A percentile compares a stretch with the other conserved stretches of the same genome.
Evolutionary conservation across 306 rosid genomes (phyloP).

Genomic region (Prunus davidiana): DNA sequence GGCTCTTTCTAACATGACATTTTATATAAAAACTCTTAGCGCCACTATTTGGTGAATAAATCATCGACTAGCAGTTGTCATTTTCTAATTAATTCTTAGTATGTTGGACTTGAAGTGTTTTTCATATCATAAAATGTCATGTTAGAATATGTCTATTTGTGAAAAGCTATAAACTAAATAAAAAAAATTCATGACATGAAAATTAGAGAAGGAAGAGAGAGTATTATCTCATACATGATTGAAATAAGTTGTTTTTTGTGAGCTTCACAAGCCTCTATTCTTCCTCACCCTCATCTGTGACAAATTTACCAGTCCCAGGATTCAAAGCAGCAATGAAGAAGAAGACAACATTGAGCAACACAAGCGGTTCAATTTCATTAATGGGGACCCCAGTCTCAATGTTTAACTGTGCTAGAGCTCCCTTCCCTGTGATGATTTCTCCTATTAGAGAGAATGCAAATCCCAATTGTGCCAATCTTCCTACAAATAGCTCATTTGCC

Average conservation of each 20-base stretch:
- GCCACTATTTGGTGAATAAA: too few relatives aligned
- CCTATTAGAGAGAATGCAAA: conserved; percentile 90
- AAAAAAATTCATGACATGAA: background rate
- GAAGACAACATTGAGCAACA: conserved; percentile 78
- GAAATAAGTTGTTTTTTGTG: background rate
- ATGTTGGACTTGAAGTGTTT: too few relatives aligned
- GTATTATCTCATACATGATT: conserved; percentile 13
- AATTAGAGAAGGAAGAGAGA: background rate
- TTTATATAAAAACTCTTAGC: too few relatives aligned
- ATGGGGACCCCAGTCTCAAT: conserved; percentile 94
- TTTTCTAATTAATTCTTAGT: too few relatives aligned
- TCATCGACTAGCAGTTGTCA: too few relatives aligned
- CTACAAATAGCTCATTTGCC: conserved; percentile 88
- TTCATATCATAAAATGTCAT: too few relatives aligned
- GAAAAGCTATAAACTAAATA: too few relatives aligned
- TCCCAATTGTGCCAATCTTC: conserved; percentile 97
- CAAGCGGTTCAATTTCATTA: conserved; percentile 85
- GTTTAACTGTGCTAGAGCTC: conserved; percentile 95
- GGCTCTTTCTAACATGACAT: too few relatives aligned
- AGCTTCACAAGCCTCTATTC: conserved; percentile 26
- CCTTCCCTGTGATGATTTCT: conserved; percentile 91
- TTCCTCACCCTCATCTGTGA: conserved; percentile 68
- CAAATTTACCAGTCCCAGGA: conserved; percentile 89
- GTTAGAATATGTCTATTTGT: too few relatives aligned
- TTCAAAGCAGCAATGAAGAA: conserved; percentile 95